Evolutionary conservation across 1,139 yeast species (phyloP).

Genomic region (Pichia sp.): DNA sequence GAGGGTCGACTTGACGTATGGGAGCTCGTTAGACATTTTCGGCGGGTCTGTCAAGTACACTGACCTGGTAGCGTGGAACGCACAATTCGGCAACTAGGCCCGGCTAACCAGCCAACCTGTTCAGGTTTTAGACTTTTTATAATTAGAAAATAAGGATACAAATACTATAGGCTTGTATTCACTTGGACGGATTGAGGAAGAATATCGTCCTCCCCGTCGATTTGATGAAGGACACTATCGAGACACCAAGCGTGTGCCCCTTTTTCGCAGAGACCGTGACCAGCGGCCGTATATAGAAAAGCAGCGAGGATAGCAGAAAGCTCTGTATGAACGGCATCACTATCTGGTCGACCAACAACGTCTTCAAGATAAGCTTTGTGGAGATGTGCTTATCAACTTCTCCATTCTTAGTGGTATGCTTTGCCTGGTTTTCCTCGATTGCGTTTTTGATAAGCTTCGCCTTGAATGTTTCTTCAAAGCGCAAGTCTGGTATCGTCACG

Average conservation of each 20-base stretch:
- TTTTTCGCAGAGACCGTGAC: constrained; percentile 15
- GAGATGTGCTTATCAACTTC: constrained; percentile 5
- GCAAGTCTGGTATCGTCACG: constrained; percentile 53
- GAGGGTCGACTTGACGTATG: constrained; percentile 84
- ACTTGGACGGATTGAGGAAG: background rate
- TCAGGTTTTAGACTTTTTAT: background rate
- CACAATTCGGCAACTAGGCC: background rate
- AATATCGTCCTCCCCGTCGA: constrained; percentile 1
- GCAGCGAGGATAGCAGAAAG: constrained; percentile 40
- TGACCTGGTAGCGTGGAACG: constrained; percentile 77
- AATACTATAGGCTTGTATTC: background rate
- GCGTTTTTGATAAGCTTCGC: constrained; percentile 39
- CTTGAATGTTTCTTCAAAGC: constrained; percentile 60
- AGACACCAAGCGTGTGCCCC: constrained; percentile 6
- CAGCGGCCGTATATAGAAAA: constrained; percentile 43
- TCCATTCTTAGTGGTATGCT: background rate
- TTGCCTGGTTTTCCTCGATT: constrained; percentile 6
- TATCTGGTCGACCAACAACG: constrained; percentile 58
- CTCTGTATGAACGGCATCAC: constrained; percentile 69
- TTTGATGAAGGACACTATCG: constrained; percentile 1
- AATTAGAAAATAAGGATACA: background rate
- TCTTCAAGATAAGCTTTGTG: constrained; percentile 42
- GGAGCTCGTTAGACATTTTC: constrained; percentile 89
- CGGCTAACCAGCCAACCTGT: background rate
- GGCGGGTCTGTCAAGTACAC: constrained; percentile 83